Evolutionary conservation across 2,329 filamentous ascomycete species (phyloP).

Genomic region (Xylaria digitata): DNA sequence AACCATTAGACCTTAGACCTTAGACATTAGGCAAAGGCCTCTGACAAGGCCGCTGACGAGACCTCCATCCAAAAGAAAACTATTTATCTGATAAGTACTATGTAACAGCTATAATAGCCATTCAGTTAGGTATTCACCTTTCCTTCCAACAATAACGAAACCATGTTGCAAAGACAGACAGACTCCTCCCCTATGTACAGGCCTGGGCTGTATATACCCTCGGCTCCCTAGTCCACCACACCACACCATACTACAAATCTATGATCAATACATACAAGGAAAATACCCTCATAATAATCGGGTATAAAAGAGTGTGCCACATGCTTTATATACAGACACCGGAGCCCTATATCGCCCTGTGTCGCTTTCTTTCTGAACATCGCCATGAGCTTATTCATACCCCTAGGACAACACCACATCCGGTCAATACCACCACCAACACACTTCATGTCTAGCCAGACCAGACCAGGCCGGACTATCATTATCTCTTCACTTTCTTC

Average conservation of each 20-base stretch:
- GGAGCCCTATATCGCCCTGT: slow-evolving; percentile 8
- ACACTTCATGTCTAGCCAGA: background rate
- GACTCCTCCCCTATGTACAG: slow-evolving; percentile 15
- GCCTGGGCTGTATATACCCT: slow-evolving; percentile 7
- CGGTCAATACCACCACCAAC: background rate
- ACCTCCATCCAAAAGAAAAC: slow-evolving; percentile 2
- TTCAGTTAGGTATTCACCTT: slow-evolving; percentile 23
- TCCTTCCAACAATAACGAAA: slow-evolving; percentile 18
- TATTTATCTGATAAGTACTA: slow-evolving; percentile 17
- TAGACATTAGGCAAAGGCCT: no score
- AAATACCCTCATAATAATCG: slow-evolving; percentile 8
- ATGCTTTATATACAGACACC: slow-evolving; percentile 21
- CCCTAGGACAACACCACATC: no score
- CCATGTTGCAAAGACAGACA: slow-evolving; percentile 4
- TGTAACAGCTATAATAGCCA: slow-evolving; percentile 9
- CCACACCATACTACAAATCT: slow-evolving; percentile 10
- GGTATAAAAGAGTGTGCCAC: slow-evolving; percentile 24
- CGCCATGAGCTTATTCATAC: no score
- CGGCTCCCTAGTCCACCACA: slow-evolving; percentile 1
- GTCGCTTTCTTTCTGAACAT: slow-evolving; percentile 9
- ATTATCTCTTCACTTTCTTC: background rate
- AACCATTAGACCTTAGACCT: no score
- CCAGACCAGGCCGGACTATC: background rate
- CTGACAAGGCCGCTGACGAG: background rate
- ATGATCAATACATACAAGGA: slow-evolving; percentile 20